Evolutionary conservation across 2,329 filamentous ascomycete species (phyloP).

Genomic region (Xylaria multiplex): DNA sequence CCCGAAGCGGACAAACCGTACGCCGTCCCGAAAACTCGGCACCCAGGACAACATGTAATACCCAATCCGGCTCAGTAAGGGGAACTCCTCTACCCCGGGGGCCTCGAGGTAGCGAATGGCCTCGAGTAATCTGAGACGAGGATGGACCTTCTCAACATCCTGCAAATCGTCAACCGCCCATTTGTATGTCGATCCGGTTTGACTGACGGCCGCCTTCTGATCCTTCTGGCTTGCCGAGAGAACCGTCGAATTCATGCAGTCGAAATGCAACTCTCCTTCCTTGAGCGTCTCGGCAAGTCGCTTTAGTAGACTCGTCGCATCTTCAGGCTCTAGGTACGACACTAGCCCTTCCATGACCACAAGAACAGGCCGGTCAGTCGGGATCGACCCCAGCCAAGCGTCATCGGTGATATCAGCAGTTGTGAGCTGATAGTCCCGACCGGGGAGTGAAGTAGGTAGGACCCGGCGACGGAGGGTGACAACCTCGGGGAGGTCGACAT

Average conservation of each 20-base stretch:
- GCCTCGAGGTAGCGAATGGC: conserved; percentile 26
- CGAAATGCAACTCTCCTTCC: conserved; percentile 46
- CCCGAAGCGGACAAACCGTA: conserved; percentile 32
- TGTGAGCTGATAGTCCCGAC: conserved; percentile 46
- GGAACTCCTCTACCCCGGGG: conserved; percentile 27
- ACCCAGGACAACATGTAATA: conserved; percentile 33
- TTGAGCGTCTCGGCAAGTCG: conserved; percentile 44
- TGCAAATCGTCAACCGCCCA: conserved; percentile 44
- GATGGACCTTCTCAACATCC: conserved; percentile 40
- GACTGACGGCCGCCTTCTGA: conserved; percentile 29
- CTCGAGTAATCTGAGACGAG: conserved; percentile 39
- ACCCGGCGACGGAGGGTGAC: conserved; percentile 47
- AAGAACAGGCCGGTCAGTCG: conserved; percentile 47
- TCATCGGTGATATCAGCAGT: conserved; percentile 43
- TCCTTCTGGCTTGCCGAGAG: conserved; percentile 28
- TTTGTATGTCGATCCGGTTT: conserved; percentile 40
- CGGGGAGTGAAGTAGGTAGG: conserved; percentile 36
- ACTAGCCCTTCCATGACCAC: conserved; percentile 50
- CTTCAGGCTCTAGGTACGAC: conserved; percentile 46
- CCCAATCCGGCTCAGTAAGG: conserved; percentile 16
- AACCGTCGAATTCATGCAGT: conserved; percentile 39
- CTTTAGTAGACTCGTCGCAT: conserved; percentile 41
- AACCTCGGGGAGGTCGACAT: conserved; percentile 51
- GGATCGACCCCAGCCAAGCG: conserved; percentile 47
- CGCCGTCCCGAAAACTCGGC: conserved; percentile 30